phyloP scores from a whole-genome alignment of 129 eudicot species.

The Arctium minus region DNA sequence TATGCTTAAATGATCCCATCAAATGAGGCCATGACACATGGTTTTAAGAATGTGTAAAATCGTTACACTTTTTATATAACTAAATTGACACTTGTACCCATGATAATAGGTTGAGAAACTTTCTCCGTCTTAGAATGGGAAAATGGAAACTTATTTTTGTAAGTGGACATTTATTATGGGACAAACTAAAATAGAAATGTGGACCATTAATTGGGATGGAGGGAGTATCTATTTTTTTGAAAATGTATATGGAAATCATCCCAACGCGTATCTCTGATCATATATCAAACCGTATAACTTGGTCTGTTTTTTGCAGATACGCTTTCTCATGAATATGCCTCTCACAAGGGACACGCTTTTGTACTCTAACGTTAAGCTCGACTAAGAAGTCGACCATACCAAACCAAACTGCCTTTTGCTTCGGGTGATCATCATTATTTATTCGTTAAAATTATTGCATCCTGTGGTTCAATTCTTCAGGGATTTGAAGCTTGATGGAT shows the following conservation, averaged over 20 bases:
- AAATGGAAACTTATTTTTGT: no score
- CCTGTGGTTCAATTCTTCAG: neutral
- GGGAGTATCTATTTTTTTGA: neutral
- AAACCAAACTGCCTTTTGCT: neutral
- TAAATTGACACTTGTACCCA: no score
- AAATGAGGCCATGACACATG: no score
- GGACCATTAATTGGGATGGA: no score
- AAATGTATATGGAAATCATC: neutral
- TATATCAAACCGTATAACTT: neutral
- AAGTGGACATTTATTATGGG: no score
- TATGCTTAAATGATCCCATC: no score
- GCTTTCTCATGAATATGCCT: slow-evolving; percentile 69
- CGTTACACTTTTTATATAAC: no score
- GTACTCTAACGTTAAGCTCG: slow-evolving; percentile 84
- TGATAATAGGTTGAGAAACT: no score
- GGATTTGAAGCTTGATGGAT: neutral
- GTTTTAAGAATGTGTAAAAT: no score
- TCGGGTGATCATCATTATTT: neutral
- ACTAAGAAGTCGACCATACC: slow-evolving; percentile 24
- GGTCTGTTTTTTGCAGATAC: slow-evolving; percentile 35
- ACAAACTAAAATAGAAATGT: no score
- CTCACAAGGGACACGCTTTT: slow-evolving; percentile 79
- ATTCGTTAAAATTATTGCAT: neutral
- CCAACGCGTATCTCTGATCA: neutral
- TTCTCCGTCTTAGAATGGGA: no score